Base-by-base conservation (phyloP, 208 protist species). In the Phytomonas francai region DNA sequence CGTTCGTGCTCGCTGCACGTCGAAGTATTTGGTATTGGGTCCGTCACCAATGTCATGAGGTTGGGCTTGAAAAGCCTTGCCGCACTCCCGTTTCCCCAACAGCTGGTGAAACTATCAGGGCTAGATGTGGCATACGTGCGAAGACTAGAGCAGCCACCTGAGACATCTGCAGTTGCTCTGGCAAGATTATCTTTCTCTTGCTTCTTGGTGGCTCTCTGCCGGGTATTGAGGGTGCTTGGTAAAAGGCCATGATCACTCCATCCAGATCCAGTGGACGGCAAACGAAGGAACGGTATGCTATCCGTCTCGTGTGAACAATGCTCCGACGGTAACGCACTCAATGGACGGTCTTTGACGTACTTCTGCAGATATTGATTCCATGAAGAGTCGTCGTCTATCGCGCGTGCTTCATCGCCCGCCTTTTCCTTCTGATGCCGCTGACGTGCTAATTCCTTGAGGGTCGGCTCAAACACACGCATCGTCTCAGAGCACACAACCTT, bases 361-460 rank as follows among this genome's bases (percentile, higher is more conserved):
- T 68, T 69, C 65, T 74, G 67, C 57, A 89, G 59, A 61, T 93
- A 93, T 68, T 77, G 78, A 75, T 80, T 76, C 88, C 88, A 93
- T 57, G 85, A 81, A 9, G 68, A 59, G 57, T 94, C 88, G 57
- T 80, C 73, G 62, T 63, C 65, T 25, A 68, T 70, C 27, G 70
- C 65, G 33, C 31, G 64, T 45, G 67, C 74, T 31, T 74, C 83
- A 56, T 22, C 72, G 57, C 49, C 54, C 59, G 72, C n/a, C n/a
- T n/a, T n/a, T n/a, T n/a, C 63, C 34, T 65, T 61, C 62, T 64
- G 39, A n/a, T 62, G 65, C 25, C 89, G 80, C 29, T 70, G 71
- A 49, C 79, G 68, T 14, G 70, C 71, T 73, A 87, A 70, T 42
- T 76, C 66, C 28, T 64, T 74, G 68, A 92, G 73, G 30, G 71